Evolutionary conservation across 306 rosid species (phyloP).

Genomic region (Dryas alaskensis): DNA sequence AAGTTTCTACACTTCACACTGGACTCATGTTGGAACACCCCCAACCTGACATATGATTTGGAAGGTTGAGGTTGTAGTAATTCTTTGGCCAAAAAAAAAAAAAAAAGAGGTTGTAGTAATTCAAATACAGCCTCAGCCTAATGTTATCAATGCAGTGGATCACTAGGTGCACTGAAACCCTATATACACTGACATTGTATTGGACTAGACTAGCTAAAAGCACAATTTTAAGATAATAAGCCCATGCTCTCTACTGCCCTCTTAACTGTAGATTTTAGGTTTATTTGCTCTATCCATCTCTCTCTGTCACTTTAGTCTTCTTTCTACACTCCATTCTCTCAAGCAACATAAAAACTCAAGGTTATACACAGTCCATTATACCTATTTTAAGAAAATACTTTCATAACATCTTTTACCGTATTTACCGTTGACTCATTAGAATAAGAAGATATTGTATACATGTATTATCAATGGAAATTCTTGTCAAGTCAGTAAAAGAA

Average conservation of each 20-base stretch:
- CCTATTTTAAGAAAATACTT: not conserved
- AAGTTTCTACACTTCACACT: conserved; percentile 3
- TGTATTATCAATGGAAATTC: not conserved
- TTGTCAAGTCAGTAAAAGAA: not conserved
- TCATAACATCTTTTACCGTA: not conserved
- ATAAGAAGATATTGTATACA: not conserved
- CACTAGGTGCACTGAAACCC: not conserved
- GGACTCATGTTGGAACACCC: not conserved
- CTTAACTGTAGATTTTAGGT: not conserved
- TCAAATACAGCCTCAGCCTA: not conserved
- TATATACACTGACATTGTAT: not conserved
- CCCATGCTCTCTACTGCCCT: too few relatives aligned
- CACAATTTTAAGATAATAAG: not conserved
- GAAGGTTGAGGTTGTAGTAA: conserved; percentile 8
- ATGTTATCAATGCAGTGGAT: not conserved
- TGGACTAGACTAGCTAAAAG: not conserved
- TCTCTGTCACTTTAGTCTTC: not conserved
- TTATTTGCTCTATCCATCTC: not conserved
- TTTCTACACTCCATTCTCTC: not conserved
- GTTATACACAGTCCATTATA: not conserved
- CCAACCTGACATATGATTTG: not conserved
- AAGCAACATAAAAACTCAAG: conserved; percentile 8
- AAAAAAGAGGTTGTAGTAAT: not conserved
- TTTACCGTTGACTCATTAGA: not conserved
- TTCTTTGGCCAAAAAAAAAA: not conserved